These are phyloP conservation scores for Gossypium bickii DNA, from an alignment of 345 rosid species.

Conservation along the genomic window DNA sequence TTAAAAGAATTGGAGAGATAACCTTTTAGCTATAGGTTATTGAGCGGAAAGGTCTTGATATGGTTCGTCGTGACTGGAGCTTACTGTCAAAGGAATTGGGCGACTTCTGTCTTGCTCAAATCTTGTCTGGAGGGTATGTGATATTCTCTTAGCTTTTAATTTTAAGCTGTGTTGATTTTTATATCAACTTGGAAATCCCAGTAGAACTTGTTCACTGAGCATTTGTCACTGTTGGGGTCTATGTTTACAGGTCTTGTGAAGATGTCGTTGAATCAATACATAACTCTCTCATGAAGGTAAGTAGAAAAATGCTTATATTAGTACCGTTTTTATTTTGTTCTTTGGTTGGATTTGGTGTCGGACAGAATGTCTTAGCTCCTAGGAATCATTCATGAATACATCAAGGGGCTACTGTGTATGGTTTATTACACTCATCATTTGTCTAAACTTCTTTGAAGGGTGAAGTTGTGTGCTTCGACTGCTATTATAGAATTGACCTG, in stretches of 20 bases:
- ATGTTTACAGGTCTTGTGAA: constrained; percentile 73
- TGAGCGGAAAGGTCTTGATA: constrained; percentile 97
- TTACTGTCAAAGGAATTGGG: constrained; percentile 90
- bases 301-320: background rate
- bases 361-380: background rate
- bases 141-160: background rate
- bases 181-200: constrained; percentile 6
- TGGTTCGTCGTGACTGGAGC: constrained; percentile 99
- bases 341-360: background rate
- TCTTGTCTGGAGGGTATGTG: constrained; percentile 87
- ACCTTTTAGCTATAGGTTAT: constrained; percentile 56
- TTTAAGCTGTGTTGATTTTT: constrained; percentile 1
- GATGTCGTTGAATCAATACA: constrained; percentile 91
- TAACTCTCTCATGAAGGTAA: constrained; percentile 77
- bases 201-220: constrained; percentile 4
- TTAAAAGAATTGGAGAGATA: constrained; percentile 17
- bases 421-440: background rate
- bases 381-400: background rate
- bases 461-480: background rate
- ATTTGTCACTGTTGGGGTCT: constrained; percentile 13
- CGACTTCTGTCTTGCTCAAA: constrained; percentile 77
- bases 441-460: constrained; percentile 6
- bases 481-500: background rate
- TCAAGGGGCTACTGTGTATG: background rate
- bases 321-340: constrained; percentile 3